Evolutionary conservation across 2,329 filamentous ascomycete species (phyloP).

Genomic region (Myriangium duriaei): DNA sequence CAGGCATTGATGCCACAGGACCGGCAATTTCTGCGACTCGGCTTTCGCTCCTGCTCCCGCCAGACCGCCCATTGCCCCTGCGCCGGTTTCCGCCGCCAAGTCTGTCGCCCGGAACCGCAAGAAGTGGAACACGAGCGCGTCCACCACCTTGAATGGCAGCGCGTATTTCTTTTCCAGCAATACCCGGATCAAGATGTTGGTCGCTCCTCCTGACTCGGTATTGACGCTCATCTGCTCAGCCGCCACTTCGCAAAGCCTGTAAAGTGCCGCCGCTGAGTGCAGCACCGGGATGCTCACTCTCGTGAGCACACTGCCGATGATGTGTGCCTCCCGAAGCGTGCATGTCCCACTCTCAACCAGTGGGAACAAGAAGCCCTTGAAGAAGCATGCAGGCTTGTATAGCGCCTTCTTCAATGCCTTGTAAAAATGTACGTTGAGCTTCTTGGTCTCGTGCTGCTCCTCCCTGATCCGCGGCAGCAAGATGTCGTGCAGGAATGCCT

Average conservation of each 20-base stretch:
- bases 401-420: constrained; percentile 83
- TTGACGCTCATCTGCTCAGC: constrained; percentile 76
- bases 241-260: constrained; percentile 86
- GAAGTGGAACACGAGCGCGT: constrained; percentile 93
- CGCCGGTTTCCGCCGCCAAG: constrained; percentile 37
- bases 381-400: constrained; percentile 91
- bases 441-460: constrained; percentile 87
- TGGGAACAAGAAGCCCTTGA: constrained; percentile 91
- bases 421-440: constrained; percentile 91
- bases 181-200: constrained; percentile 89
- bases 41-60: constrained; percentile 20
- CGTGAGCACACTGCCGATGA: constrained; percentile 74
- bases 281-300: constrained; percentile 80
- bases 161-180: constrained; percentile 96
- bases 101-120: constrained; percentile 69
- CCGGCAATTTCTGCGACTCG: constrained; percentile 53
- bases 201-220: constrained; percentile 77
- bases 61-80: constrained; percentile 43
- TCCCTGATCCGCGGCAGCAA: constrained; percentile 84
- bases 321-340: constrained; percentile 82
- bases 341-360: constrained; percentile 76
- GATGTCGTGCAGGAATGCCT: constrained; percentile 76
- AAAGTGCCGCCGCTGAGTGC: constrained; percentile 82
- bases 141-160: constrained; percentile 85
- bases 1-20: constrained; percentile 92